Evolutionary conservation across 1,139 yeast species (phyloP), one percentile per base, ranked within the genome.

Genomic region (Geotrichum macrosporum): DNA sequence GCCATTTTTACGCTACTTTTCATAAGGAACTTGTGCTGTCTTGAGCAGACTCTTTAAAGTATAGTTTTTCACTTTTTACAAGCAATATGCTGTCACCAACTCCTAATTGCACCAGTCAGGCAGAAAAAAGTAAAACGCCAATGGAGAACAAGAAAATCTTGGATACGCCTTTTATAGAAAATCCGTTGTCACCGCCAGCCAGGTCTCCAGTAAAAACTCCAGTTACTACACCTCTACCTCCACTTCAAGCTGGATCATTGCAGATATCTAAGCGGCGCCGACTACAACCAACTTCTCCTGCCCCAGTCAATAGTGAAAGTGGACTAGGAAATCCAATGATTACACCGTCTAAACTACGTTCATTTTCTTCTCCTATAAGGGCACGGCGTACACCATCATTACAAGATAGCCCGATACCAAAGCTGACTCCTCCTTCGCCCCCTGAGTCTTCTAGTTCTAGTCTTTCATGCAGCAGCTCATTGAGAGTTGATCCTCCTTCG

Each of bases 371-470:
- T 5, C 64, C 64, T 2, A 41, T 52, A 6, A 21, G 42, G 21
- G 35, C 35, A 13, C 50, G 29, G 43, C 52, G 43, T 18, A 58
- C 64, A 2, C 65, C 65, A 4, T 62, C 65, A 18, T 46, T 62
- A 19, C 58, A 55, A 40, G 65, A 62, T 42, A 44, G 57, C 27
- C 65, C 65, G 1, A 58, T 62, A 13, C 65, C 65, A 2, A 58
- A 56, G 12, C 50, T 62, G 18, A 57, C 64, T 9, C 65, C 42
- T 5, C 42, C 49, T 10, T 64, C 64, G 3, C 41, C 54, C 10
- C 48, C 53, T 19, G 36, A 35, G 13, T 24, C 38, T 5, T n/a
- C 6, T 18, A 20, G 15, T 3, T 16, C 37, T n/a, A 31, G 38
- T 2, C 13, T 39, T 2, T 35, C 37, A 15, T 37, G 31, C n/a